A percentile compares a stretch with the other conserved stretches of the same genome.
These are phyloP conservation scores for Brassica rapa DNA, from an alignment of 345 rosid genomes.

Conservation along the genomic window DNA sequence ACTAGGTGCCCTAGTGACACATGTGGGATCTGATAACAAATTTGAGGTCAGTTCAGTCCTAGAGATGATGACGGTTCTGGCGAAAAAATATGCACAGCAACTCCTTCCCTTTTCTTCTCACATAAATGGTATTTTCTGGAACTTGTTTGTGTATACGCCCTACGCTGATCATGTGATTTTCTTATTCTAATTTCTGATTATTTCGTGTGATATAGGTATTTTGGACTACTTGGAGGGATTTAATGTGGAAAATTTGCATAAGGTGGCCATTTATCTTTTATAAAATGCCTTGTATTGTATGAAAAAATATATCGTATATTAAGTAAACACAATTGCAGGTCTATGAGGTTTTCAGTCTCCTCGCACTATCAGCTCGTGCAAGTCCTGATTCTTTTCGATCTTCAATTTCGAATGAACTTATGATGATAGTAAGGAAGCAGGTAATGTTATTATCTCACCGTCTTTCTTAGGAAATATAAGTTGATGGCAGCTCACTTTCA, in stretches of 20 bases:
- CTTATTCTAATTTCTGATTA: constrained; percentile 15
- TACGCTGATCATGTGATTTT: constrained; percentile 19
- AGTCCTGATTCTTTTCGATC: constrained; percentile 50
- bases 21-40: constrained; percentile 78
- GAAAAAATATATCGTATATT: neutral
- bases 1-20: constrained; percentile 76
- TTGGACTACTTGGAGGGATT: constrained; percentile 91
- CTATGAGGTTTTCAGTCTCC: constrained; percentile 73
- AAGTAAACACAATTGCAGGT: constrained; percentile 48
- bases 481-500: constrained; percentile 14
- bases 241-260: constrained; percentile 64
- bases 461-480: neutral
- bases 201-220: constrained; percentile 52
- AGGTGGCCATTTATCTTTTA: constrained; percentile 46
- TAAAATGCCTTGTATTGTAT: neutral
- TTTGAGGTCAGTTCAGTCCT: constrained; percentile 76
- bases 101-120: constrained; percentile 73
- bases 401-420: constrained; percentile 72
- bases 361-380: constrained; percentile 55
- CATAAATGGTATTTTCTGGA: constrained; percentile 60
- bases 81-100: constrained; percentile 57
- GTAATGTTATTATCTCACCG: constrained; percentile 39
- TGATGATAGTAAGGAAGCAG: constrained; percentile 83
- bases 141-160: neutral
- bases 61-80: constrained; percentile 63